A percentile compares a stretch with the other conserved stretches of the same genome.
phyloP scores from a whole-genome alignment of 495 filamentous ascomycete genomes.

The Daldinia vernicosa region DNA sequence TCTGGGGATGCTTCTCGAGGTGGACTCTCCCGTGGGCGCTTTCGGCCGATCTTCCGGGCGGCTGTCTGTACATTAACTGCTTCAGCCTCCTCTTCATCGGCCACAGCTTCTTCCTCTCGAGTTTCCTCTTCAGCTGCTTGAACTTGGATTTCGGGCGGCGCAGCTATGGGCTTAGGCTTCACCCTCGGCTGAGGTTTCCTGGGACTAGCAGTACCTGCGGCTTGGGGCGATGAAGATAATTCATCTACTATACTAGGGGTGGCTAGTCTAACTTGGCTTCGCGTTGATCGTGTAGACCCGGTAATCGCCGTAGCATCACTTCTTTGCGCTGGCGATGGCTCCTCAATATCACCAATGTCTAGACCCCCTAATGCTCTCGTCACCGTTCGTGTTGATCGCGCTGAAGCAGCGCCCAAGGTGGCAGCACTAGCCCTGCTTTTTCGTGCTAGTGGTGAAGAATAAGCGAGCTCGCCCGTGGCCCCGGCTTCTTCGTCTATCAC shows the following conservation, averaged over 20 bases:
- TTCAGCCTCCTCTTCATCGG: slow-evolving; percentile 36
- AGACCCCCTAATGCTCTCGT: slow-evolving; percentile 21
- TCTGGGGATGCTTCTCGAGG: slow-evolving; percentile 45
- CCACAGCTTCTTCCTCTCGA: slow-evolving; percentile 42
- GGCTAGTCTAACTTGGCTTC: slow-evolving; percentile 29
- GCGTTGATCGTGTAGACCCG: slow-evolving; percentile 33
- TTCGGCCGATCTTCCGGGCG: slow-evolving; percentile 48
- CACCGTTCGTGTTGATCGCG: slow-evolving; percentile 34
- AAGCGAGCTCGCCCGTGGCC: slow-evolving; percentile 34
- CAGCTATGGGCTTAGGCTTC: slow-evolving; percentile 10
- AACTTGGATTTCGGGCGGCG: slow-evolving; percentile 18
- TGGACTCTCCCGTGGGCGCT: slow-evolving; percentile 48
- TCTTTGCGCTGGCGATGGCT: slow-evolving; percentile 34
- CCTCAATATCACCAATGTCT: slow-evolving; percentile 10
- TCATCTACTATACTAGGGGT: slow-evolving; percentile 39
- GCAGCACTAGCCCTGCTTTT: slow-evolving; percentile 46
- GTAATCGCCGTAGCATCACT: slow-evolving; percentile 31
- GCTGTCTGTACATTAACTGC: slow-evolving; percentile 50
- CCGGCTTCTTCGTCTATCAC: slow-evolving; percentile 42
- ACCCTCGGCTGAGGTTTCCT: slow-evolving; percentile 37
- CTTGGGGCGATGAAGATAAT: slow-evolving; percentile 45
- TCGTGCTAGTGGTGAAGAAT: slow-evolving; percentile 55
- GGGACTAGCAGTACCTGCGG: slow-evolving; percentile 45
- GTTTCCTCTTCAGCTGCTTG: slow-evolving; percentile 23
- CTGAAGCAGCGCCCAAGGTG: slow-evolving; percentile 20